Base-by-base conservation (phyloP, 1,284 basidiomycete genomes). In the Ceratobasidium sp. region DNA sequence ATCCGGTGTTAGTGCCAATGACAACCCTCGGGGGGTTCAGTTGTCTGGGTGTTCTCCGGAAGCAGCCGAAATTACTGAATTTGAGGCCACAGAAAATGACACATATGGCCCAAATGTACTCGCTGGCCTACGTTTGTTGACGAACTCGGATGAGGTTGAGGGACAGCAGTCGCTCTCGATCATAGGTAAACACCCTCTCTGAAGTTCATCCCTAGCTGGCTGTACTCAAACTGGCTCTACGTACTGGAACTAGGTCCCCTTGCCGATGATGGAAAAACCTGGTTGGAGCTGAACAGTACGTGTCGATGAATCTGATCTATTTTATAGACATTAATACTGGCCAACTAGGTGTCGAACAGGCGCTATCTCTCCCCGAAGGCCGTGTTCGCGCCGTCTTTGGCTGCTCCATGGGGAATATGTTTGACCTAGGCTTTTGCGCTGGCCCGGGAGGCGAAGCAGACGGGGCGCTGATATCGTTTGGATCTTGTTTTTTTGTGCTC, bases 41-140 rank as follows among this genome's bases (percentile, higher is more conserved):
- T 41, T 73, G 49, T 73, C 71, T 27, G 71, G 59, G 41, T 73
- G 59, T 48, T 63, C 31, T 34, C 71, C 71, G 1, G 59, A 62
- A 58, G 51, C 37, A 9, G 31, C 51, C 22, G 14, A 27, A 14
- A 24, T 49, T 3, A 46, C 43, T 4, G 46, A 59, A 7, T 29
- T 62, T 14, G 43, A 61, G 16, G 8, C 16, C 24, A 34, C 16
- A n/a, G 8, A 49, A 13, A 1, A 29, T 13, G 14, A 49, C 7
- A 1, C 39, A n/a, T 27, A 24, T 63, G 59, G 48, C 16, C 22
- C 49, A 39, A 31, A 63, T 2, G 34, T 51, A 9, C 24, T 22
- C 8, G 31, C 34, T 24, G 71, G 59, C 4, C 3, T 73, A 27
- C 0, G 39, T 9, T 27, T 73, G 19, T 51, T 73, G 13, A 11